Base-by-base conservation (phyloP, 257 asterid genomes). In the Forsythia viridissima region DNA sequence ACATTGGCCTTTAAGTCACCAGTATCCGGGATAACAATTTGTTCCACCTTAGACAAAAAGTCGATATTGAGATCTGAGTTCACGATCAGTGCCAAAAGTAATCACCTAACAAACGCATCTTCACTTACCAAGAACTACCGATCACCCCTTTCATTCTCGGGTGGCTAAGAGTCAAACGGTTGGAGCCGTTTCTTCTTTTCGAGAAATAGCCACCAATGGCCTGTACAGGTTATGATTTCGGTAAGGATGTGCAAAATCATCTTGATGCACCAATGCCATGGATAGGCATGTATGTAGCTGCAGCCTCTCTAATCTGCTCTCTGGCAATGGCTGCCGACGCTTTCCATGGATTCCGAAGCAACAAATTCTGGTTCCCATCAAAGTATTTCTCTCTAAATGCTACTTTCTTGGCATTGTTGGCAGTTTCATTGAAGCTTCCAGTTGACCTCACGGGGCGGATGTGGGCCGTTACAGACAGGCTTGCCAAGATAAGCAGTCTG, bases 231-330 rank as follows among this genome's bases (percentile, higher is more conserved):
- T 16, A 52, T 55, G 30, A 55, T 55, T 55, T n/a, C 30, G 10
- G 30, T n/a, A 55, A n/a, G 10, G 65, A 55, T n/a, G 65, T 55
- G 65, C 71, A 75, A 42, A 15, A 55, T 13, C 61, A 36, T 30
- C 85, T 77, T 13, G 48, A 77, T 5, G 24, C 34, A 41, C 69
- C 82, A 57, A 82, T 79, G 77, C 82, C 77, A 66, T 83, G 81
- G 83, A 72, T 83, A 2, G 83, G 81, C 21, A 5, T 80, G 59
- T 80, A 76, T 24, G 7, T 63, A 2, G 84, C 81, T 0, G 61
- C 69, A 6, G 82, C 85, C 7, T 77, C 85, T n/a, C n/a, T 24
- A 0, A 38, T 59, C 38, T 77, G 82, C 21, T 5, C 70, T 1
- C 67, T 73, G 0, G 74, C 80, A 8, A 74, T 82, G 74, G 59